A percentile compares a stretch with the other conserved stretches of the same genome.
Conservation (phyloP, 306 rosid genomes). For the Cucurbita pepo region DNA sequence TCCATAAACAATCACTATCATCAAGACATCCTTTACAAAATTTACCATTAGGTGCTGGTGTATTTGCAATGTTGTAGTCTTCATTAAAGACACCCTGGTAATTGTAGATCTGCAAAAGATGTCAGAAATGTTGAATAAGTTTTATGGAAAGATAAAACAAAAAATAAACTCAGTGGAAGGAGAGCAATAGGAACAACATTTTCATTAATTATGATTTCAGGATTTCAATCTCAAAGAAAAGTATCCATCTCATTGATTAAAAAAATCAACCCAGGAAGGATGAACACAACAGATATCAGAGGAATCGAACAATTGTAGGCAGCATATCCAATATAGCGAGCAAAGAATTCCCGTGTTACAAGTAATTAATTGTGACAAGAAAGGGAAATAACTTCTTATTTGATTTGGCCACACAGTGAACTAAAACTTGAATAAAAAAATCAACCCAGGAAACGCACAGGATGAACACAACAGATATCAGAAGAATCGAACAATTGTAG, state of each 20-base stretch:
- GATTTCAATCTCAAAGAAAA: background rate
- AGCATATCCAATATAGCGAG: background rate
- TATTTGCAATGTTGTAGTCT: slow-evolving; percentile 86
- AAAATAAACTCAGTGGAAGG: background rate
- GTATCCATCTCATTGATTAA: background rate
- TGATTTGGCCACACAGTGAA: background rate
- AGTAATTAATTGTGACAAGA: background rate
- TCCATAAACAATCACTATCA: slow-evolving; percentile 6
- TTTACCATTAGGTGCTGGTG: slow-evolving; percentile 88
- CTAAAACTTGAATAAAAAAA: background rate
- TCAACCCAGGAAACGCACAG: too few relatives aligned
- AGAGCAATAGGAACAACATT: background rate
- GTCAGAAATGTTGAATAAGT: slow-evolving; percentile 4
- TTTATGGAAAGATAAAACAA: slow-evolving; percentile 1
- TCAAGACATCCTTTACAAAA: slow-evolving; percentile 3
- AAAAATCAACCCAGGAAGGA: background rate
- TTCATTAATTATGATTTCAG: background rate
- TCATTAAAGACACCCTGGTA: slow-evolving; percentile 65
- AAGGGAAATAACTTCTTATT: background rate
- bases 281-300: background rate
- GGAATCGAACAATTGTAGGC: background rate
- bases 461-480: background rate
- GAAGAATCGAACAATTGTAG: background rate
- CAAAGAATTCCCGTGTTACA: background rate
- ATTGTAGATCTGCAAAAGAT: slow-evolving; percentile 56